Percentiles rank a stretch among this genome's conserved stretches.
Evolutionary conservation across 257 asterid species (phyloP).

Genomic region (Gentiana straminea): DNA sequence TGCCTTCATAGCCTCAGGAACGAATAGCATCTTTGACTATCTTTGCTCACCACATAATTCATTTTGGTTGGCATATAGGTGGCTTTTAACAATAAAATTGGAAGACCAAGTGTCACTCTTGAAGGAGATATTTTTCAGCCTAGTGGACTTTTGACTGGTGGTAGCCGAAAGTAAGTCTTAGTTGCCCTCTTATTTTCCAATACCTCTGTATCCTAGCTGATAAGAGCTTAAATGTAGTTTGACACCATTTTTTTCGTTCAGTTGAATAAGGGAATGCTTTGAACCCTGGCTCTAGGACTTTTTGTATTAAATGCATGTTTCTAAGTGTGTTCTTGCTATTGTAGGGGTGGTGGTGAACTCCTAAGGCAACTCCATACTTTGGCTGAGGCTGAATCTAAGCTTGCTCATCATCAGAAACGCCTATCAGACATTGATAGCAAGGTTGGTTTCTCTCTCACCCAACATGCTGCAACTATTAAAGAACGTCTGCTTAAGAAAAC

Average conservation of each 20-base stretch:
- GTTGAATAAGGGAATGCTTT: background rate
- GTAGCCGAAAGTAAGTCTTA: constrained; percentile 76
- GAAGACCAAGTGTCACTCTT: constrained; percentile 65
- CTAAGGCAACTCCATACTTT: constrained; percentile 76
- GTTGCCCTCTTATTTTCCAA: constrained; percentile 6
- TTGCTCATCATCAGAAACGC: constrained; percentile 51
- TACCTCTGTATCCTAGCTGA: constrained; percentile 3
- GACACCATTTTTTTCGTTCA: background rate
- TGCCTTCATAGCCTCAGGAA: background rate
- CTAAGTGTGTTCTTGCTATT: constrained; percentile 18
- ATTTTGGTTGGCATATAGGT: constrained; percentile 38
- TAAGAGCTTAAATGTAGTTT: background rate
- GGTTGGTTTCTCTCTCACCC: constrained; percentile 30
- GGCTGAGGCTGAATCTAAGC: constrained; percentile 66
- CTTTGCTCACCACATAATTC: constrained; percentile 5
- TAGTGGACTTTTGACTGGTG: constrained; percentile 94
- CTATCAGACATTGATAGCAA: constrained; percentile 59
- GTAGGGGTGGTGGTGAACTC: constrained; percentile 94
- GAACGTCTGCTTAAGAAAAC: background rate
- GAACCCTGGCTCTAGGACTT: background rate
- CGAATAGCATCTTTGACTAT: background rate
- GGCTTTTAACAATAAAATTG: constrained; percentile 57
- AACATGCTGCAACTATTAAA: background rate
- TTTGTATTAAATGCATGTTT: constrained; percentile 5
- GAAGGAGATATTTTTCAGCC: constrained; percentile 96